Percentiles rank a stretch among this genome's conserved stretches.
These are phyloP conservation scores for Penicillium sp. DNA, from an alignment of 2,329 filamentous ascomycete species.

Conservation along the genomic window DNA sequence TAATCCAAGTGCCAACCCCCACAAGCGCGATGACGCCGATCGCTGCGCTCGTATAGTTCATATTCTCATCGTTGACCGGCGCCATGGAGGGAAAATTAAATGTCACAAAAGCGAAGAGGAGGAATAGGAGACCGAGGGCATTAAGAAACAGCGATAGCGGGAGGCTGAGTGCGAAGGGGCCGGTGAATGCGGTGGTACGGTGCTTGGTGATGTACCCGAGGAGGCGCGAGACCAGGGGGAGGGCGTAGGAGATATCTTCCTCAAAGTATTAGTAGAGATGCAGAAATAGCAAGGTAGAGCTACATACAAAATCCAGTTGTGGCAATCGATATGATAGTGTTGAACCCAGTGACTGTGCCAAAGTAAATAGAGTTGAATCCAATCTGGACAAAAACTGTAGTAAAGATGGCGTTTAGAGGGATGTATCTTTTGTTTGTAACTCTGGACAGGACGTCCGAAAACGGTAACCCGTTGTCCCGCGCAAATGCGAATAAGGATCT, in stretches of 20 bases:
- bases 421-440: constrained; percentile 54
- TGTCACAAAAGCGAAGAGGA: constrained; percentile 60
- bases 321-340: constrained; percentile 62
- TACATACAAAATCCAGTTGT: constrained; percentile 61
- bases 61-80: constrained; percentile 59
- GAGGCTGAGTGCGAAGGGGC: constrained; percentile 48
- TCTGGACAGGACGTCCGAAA: constrained; percentile 52
- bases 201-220: constrained; percentile 52
- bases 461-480: constrained; percentile 59
- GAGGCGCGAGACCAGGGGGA: constrained; percentile 58
- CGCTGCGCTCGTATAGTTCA: constrained; percentile 64
- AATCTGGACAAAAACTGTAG: constrained; percentile 55
- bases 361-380: constrained; percentile 62
- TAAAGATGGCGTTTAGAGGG: constrained; percentile 56
- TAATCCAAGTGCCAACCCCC: constrained; percentile 57
- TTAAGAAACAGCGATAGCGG: constrained; percentile 55
- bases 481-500: constrained; percentile 53
- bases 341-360: constrained; percentile 59
- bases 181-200: constrained; percentile 38
- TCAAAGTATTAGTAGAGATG: neutral
- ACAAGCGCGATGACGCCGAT: constrained; percentile 60
- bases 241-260: constrained; percentile 61
- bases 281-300: neutral
- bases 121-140: constrained; percentile 55
- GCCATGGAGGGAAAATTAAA: constrained; percentile 60